Evolutionary conservation across 345 rosid species (phyloP).

Genomic region (Conringia planisiliqua): DNA sequence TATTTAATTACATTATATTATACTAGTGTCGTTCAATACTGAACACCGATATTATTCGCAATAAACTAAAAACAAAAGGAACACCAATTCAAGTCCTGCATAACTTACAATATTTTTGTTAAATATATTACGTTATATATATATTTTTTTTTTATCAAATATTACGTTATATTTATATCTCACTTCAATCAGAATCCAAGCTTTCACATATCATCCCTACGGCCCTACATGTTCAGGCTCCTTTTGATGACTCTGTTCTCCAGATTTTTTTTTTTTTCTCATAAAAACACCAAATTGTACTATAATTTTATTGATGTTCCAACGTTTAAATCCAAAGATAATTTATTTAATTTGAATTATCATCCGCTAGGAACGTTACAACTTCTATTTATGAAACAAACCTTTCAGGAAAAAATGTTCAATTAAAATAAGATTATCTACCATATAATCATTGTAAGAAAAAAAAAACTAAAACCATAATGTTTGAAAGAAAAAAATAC

Average conservation of each 20-base stretch:
- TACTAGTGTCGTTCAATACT: neutral
- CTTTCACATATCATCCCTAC: neutral
- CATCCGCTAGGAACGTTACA: neutral
- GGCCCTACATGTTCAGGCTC: slow-evolving; percentile 1
- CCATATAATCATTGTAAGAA: neutral
- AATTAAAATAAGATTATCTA: too few relatives aligned
- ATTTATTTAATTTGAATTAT: too few relatives aligned
- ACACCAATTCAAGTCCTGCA: neutral
- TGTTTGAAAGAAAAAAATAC: neutral
- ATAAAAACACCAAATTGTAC: neutral
- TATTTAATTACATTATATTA: too few relatives aligned
- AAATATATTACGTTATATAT: neutral
- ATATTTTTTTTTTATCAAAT: too few relatives aligned
- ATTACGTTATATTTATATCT: neutral
- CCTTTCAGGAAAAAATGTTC: neutral
- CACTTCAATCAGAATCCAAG: neutral
- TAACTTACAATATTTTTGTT: neutral
- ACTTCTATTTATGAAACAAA: neutral
- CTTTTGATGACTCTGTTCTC: neutral
- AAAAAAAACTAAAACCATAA: neutral
- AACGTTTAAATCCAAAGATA: neutral
- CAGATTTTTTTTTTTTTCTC: neutral
- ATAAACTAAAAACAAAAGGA: too few relatives aligned
- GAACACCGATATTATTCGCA: neutral
- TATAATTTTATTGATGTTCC: neutral